Evolutionary conservation across 164 flowering plant genomes (phyloP).

Genomic region (Paratinospora sagittata): DNA sequence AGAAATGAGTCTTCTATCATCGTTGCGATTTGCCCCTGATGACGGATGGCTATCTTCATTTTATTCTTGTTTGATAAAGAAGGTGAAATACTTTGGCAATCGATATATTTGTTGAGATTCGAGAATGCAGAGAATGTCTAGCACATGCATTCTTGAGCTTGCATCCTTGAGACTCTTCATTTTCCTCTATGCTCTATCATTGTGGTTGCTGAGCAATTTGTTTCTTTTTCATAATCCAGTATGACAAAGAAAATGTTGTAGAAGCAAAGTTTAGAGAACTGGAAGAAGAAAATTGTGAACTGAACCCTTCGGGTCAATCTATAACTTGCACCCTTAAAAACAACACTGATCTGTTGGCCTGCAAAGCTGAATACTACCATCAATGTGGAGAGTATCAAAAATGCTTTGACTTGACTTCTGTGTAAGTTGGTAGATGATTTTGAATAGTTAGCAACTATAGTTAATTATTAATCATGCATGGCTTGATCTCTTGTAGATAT

Average conservation of each 20-base stretch:
- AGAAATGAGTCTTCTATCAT: slow-evolving; percentile 66
- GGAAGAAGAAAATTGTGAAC: slow-evolving; percentile 49
- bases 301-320: slow-evolving; percentile 37
- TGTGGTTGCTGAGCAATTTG: slow-evolving; percentile 6
- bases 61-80: slow-evolving; percentile 83
- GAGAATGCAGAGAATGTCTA: background rate
- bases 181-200: slow-evolving; percentile 3
- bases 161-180: background rate
- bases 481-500: background rate
- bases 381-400: slow-evolving; percentile 95
- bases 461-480: background rate
- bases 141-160: background rate
- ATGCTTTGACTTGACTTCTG: slow-evolving; percentile 84
- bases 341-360: slow-evolving; percentile 87
- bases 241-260: slow-evolving; percentile 72
- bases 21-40: slow-evolving; percentile 74
- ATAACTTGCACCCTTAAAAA: slow-evolving; percentile 45
- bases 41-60: slow-evolving; percentile 90
- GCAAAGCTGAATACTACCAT: slow-evolving; percentile 97
- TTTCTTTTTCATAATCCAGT: slow-evolving; percentile 32
- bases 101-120: background rate
- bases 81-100: slow-evolving; percentile 37
- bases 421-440: slow-evolving; percentile 39
- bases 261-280: slow-evolving; percentile 81
- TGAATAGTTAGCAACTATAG: slow-evolving; percentile 1